Base-by-base conservation (phyloP, 2,329 filamentous ascomycete genomes). In the Zelopaecilomyces penicillatus region DNA sequence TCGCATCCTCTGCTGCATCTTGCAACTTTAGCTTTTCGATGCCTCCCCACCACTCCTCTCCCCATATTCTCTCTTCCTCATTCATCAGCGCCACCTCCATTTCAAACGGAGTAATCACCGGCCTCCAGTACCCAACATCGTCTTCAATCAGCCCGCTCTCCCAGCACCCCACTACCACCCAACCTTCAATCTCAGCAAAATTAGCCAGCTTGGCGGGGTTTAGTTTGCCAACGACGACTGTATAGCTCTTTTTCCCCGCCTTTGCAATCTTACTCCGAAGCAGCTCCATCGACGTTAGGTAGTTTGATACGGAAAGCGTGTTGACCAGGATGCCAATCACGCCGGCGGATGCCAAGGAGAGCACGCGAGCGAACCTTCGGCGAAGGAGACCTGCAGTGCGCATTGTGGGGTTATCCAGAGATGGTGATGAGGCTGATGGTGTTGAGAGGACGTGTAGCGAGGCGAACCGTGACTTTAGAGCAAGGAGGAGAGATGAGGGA, bases 141-240 rank as follows among this genome's bases (percentile, higher is more conserved):
- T 89, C 88, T 55, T 96, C 91, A 4, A 98, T 79, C 41, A 97
- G 69, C 48, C 86, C 88, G 62, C 90, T 95, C 67, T 98, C 93
- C 93, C 93, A 98, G 65, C 93, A 98, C 3, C 93, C 91, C 7
- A 98, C 87, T 0, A 97, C 89, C 0, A 97, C 89, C 93, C 93
- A 98, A 11, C 89, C 91, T 37, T 89, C 91, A 5, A 98, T 80
- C 64, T 98, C 93, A 46, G 85, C 80, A 66, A 98, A 98, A 65
- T 98, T 98, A 40, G 93, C 93, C 26, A 98, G 75, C 64, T 98
- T 98, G 33, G 90, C 91, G 0, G 90, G 83, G 59, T 97, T 98
- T 28, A 98, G 74, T 63, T 97, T 97, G 47, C 93, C 93, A 0
- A 98, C 93, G 2, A 98, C 93, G 39, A 98, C 87, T 2, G 91